Conservation (phyloP, 371 early-diverging fungal species). For the Capillidium heterosporum region DNA sequence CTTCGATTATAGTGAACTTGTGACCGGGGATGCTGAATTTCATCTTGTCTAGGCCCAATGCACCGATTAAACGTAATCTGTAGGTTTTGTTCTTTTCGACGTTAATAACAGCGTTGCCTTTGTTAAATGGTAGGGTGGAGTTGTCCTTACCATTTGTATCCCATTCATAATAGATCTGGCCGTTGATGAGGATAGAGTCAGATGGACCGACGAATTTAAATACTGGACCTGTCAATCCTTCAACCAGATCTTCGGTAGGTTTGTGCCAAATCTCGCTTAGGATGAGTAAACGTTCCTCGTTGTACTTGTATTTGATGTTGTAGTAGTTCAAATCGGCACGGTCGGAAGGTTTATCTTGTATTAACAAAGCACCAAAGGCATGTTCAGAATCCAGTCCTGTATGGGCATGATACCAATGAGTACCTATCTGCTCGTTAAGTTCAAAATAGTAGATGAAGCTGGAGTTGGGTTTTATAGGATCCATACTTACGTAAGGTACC, state of each 20-base stretch:
- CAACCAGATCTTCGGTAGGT: not conserved
- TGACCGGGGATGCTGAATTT: no score
- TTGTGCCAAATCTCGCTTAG: not conserved
- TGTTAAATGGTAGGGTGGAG: not conserved
- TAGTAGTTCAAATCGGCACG: not conserved
- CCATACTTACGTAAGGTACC: slow-evolving; percentile 21
- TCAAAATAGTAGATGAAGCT: slow-evolving; percentile 13
- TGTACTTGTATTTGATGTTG: not conserved
- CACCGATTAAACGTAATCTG: not conserved
- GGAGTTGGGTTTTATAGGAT: slow-evolving; percentile 13
- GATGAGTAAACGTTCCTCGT: not conserved
- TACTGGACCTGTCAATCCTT: not conserved
- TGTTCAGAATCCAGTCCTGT: not conserved
- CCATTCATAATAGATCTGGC: not conserved
- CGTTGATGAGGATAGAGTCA: not conserved
- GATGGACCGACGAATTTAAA: not conserved
- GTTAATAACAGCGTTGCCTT: not conserved
- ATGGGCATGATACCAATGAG: slow-evolving; percentile 1
- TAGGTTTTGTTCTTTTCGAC: not conserved
- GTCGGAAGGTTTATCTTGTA: not conserved
- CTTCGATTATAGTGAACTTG: not conserved
- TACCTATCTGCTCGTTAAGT: no score
- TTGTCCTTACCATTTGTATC: not conserved
- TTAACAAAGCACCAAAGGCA: not conserved
- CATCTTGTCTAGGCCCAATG: no score